Evolutionary conservation across 129 eudicot species (phyloP).

Genomic region (Flaveria ramosissima): DNA sequence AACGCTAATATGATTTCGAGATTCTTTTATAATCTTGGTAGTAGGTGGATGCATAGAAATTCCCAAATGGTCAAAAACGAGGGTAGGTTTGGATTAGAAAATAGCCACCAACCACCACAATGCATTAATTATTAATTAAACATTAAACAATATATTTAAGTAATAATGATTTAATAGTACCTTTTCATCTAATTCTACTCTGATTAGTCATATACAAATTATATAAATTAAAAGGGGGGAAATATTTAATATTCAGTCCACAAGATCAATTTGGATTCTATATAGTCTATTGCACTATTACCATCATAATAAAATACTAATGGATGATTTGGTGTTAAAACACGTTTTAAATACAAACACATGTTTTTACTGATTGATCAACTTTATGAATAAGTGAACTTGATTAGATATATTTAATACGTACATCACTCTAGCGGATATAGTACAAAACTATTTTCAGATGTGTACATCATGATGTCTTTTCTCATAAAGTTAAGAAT

Average conservation of each 20-base stretch:
- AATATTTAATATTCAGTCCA: not conserved
- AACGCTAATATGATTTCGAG: conserved; percentile 15
- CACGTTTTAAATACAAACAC: not conserved
- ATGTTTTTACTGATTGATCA: too few species aligned
- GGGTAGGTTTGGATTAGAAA: conserved; percentile 26
- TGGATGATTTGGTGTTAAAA: not conserved
- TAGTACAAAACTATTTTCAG: too few species aligned
- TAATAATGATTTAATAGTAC: conserved; percentile 1
- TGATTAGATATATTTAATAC: too few species aligned
- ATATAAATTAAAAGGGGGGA: not conserved
- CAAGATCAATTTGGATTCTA: conserved; percentile 32
- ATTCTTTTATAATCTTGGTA: conserved; percentile 11
- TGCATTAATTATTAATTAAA: too few species aligned
- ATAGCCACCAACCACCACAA: conserved; percentile 30
- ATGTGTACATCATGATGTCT: too few species aligned
- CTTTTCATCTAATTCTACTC: not conserved
- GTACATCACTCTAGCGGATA: too few species aligned
- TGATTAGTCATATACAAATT: conserved; percentile 12
- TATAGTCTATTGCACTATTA: not conserved
- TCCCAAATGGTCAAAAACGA: conserved; percentile 26
- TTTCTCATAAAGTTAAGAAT: too few species aligned
- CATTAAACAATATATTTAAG: not conserved
- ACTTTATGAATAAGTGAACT: too few species aligned
- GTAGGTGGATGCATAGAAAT: conserved; percentile 24
- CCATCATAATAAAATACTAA: not conserved